Conservation (phyloP, 345 rosid genomes). For the Citrus reticulata region DNA sequence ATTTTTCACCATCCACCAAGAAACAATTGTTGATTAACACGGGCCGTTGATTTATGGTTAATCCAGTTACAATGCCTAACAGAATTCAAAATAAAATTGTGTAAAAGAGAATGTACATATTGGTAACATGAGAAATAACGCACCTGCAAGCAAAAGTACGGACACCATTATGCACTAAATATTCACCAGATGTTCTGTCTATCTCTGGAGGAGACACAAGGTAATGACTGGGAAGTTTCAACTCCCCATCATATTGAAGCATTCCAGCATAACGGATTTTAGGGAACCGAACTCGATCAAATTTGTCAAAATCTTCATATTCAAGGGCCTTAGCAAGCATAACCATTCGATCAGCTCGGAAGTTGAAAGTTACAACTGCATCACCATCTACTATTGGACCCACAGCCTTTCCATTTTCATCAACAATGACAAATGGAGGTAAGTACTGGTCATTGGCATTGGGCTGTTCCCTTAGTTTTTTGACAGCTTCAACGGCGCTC, state of each 20-base stretch:
- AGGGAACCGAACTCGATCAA: slow-evolving; percentile 88
- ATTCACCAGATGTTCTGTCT: slow-evolving; percentile 96
- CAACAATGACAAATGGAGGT: slow-evolving; percentile 90
- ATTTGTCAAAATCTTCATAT: slow-evolving; percentile 78
- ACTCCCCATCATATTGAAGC: slow-evolving; percentile 98
- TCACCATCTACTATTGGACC: slow-evolving; percentile 94
- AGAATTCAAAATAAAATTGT: background rate
- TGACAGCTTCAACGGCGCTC: slow-evolving; percentile 81
- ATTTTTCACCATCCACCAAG: background rate
- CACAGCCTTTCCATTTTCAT: slow-evolving; percentile 68
- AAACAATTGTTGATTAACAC: background rate
- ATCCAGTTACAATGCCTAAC: background rate
- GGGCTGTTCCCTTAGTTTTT: slow-evolving; percentile 63
- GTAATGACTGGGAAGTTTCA: slow-evolving; percentile 79
- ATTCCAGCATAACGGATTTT: slow-evolving; percentile 91
- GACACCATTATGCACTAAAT: slow-evolving; percentile 72
- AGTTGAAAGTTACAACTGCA: slow-evolving; percentile 91
- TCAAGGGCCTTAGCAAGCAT: slow-evolving; percentile 98
- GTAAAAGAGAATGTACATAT: background rate
- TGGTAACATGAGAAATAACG: slow-evolving; percentile 1
- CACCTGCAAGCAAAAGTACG: slow-evolving; percentile 96
- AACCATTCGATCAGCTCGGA: slow-evolving; percentile 94
- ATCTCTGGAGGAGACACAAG: slow-evolving; percentile 98
- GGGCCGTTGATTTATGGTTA: background rate
- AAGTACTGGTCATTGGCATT: slow-evolving; percentile 85